These are phyloP conservation scores for Lathyrus aphaca DNA, from an alignment of 306 rosid genomes.

Conservation along the genomic window DNA sequence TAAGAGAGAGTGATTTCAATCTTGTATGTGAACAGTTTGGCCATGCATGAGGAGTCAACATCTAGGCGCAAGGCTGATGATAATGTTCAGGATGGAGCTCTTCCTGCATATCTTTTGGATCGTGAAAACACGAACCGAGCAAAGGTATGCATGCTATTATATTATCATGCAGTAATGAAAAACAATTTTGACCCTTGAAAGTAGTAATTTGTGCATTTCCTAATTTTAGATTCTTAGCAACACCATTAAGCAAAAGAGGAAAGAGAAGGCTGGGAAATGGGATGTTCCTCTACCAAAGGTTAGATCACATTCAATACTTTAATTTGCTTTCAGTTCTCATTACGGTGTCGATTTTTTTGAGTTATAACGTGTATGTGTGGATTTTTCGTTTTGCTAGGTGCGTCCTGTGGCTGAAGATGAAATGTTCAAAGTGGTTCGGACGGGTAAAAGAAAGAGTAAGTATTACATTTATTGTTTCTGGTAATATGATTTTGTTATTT, in stretches of 20 bases:
- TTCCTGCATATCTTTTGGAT: constrained; percentile 83
- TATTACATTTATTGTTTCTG: constrained; percentile 9
- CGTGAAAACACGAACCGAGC: constrained; percentile 87
- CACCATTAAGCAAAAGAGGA: constrained; percentile 90
- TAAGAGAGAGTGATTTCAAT: not conserved
- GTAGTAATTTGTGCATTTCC: constrained; percentile 27
- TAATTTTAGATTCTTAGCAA: constrained; percentile 77
- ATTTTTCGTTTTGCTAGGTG: constrained; percentile 51
- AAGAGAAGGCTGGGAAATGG: constrained; percentile 98
- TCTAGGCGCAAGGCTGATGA: constrained; percentile 82
- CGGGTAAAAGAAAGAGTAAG: constrained; percentile 93
- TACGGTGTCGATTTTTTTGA: not conserved
- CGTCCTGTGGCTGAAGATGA: constrained; percentile 97
- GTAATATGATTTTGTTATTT: not conserved
- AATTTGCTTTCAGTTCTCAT: not conserved
- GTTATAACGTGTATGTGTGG: constrained; percentile 10
- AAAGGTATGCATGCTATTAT: constrained; percentile 48
- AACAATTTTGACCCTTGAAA: not conserved
- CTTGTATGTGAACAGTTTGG: constrained; percentile 55
- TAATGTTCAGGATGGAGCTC: constrained; percentile 79
- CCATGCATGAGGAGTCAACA: constrained; percentile 87
- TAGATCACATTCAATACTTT: constrained; percentile 7
- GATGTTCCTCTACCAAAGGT: constrained; percentile 97
- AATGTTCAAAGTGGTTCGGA: constrained; percentile 84
- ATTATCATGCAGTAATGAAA: not conserved